Evolutionary conservation across 2,329 filamentous ascomycete species (phyloP), one percentile per base, ranked within the genome.

Genomic region (Calonectria montana): DNA sequence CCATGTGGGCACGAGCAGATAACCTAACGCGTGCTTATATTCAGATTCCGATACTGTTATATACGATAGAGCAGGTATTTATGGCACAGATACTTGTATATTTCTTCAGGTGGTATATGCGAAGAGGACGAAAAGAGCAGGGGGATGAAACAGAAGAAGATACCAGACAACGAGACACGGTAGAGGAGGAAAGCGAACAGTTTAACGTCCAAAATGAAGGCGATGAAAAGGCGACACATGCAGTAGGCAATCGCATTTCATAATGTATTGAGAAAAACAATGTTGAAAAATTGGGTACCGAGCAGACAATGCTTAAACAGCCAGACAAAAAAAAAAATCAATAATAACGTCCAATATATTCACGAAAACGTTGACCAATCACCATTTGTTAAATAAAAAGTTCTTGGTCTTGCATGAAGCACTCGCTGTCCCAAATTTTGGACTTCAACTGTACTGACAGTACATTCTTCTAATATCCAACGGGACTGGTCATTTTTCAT

Each of bases 41-140:
- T 55, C 89, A 92, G 78, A 89, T 93, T 35, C 91, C 91, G 0
- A 89, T 92, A 18, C 84, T 93, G 45, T 84, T 93, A 18, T 93
- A 90, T 69, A 88, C 87, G 0, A 89, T 91, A 27, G 90, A 91
- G 76, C 88, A 91, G 80, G 82, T 87, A 0, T 87, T 87, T 16
- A 80, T 87, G 74, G 86, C 86, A 1, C 86, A 87, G 72, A 79
- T 83, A 13, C 70, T 87, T 10, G 86, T 87, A 0, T 85, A 86
- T 57, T 81, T 87, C 57, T 89, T 89, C 76, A 84, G 81, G 71
- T 83, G 85, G 82, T 88, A 87, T 73, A 75, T 88, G 48, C 67
- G 77, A 7, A 67, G 74, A 29, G 77, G 76, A 3, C 43, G 53
- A 16, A 82, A 82, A 74, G 70, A 69, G 5, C 70, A 63, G 2